Conservation (phyloP, 352 stramenopile genomes). For the Pythium diclinum region DNA sequence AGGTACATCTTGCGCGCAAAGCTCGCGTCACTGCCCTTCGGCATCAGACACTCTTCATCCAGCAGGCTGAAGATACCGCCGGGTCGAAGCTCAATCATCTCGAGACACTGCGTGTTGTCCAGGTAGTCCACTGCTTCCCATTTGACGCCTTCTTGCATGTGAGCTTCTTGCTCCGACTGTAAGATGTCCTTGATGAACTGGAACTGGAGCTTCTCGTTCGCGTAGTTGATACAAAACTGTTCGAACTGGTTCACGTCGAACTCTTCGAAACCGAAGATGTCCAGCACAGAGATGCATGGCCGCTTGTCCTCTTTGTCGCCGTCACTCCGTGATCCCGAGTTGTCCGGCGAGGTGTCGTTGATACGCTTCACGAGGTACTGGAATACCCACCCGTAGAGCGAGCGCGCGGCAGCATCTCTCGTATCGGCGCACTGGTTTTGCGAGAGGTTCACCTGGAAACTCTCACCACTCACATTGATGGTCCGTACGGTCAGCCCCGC, state of each 20-base stretch:
- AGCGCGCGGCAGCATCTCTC: conserved; percentile 69
- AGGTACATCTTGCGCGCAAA: conserved; percentile 78
- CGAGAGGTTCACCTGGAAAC: conserved; percentile 61
- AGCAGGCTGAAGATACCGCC: conserved; percentile 73
- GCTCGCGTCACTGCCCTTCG: conserved; percentile 69
- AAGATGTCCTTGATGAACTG: conserved; percentile 85
- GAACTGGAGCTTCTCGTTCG: conserved; percentile 89
- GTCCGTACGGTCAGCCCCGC: conserved; percentile 59
- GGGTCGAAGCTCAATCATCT: conserved; percentile 82
- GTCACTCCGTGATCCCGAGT: conserved; percentile 1
- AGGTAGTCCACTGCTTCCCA: conserved; percentile 68
- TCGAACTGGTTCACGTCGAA: conserved; percentile 88
- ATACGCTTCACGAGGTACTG: conserved; percentile 80
- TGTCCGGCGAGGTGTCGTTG: conserved; percentile 40
- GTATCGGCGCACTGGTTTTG: conserved; percentile 63
- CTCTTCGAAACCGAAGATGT: conserved; percentile 91
- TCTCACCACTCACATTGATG: conserved; percentile 69
- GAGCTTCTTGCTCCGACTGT: conserved; percentile 66
- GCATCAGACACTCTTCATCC: conserved; percentile 85
- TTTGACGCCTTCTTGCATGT: conserved; percentile 69
- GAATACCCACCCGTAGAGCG: conserved; percentile 83
- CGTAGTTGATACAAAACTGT: conserved; percentile 93
- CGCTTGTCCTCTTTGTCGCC: conserved; percentile 21
- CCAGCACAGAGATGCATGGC: conserved; percentile 78
- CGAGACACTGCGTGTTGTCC: conserved; percentile 75